Conservation (phyloP, 2,329 filamentous ascomycete species). For the Spiromastix sp. region DNA sequence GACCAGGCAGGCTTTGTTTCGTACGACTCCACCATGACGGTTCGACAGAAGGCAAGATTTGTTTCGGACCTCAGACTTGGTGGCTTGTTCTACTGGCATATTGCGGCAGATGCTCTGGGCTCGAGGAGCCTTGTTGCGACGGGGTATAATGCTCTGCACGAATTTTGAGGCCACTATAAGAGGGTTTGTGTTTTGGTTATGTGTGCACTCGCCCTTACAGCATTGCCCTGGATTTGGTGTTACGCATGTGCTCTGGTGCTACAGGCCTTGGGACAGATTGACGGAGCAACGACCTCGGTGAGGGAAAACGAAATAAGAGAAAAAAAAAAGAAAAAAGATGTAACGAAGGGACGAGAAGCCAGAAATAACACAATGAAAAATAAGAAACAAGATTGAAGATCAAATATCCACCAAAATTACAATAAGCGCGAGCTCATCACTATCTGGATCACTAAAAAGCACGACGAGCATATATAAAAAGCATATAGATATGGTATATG, state of each 20-base stretch:
- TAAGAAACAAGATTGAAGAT: not conserved
- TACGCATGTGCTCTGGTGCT: too few relatives aligned
- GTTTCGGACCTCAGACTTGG: conserved; percentile 61
- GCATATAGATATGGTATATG: too few relatives aligned
- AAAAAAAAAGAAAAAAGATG: conserved; percentile 4
- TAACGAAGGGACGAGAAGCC: not conserved
- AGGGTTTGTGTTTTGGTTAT: not conserved
- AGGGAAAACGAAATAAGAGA: conserved; percentile 2
- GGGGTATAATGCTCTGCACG: conserved; percentile 46
- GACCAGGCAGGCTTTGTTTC: conserved; percentile 61
- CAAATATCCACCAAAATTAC: not conserved
- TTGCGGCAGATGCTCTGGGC: conserved; percentile 54
- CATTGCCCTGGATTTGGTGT: too few relatives aligned
- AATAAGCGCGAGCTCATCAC: not conserved
- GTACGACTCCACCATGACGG: conserved; percentile 70
- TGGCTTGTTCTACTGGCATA: conserved; percentile 74
- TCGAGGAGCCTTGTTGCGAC: conserved; percentile 49
- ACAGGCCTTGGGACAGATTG: too few relatives aligned
- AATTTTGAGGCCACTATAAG: conserved; percentile 26
- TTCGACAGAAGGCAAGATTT: conserved; percentile 63
- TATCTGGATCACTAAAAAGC: not conserved
- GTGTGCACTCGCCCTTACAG: too few relatives aligned
- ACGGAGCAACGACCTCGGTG: too few relatives aligned
- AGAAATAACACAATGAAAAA: conserved; percentile 2
- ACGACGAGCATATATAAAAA: too few relatives aligned